Conservation (phyloP, 2,329 filamentous ascomycete species). For the Nemania sp. region DNA sequence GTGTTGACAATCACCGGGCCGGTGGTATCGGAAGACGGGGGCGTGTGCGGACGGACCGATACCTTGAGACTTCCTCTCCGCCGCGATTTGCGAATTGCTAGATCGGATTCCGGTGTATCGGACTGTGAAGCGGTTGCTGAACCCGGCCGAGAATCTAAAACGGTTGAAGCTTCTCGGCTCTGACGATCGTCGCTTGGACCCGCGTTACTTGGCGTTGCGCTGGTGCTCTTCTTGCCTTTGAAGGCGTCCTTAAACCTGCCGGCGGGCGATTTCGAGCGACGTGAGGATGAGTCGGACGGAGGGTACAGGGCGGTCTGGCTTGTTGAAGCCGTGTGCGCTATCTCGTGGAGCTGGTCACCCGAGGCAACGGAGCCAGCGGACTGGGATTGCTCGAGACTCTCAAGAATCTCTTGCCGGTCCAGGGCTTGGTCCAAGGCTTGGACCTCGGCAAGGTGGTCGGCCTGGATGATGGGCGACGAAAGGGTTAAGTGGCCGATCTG, state of each 20-base stretch:
- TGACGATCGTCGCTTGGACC: constrained; percentile 36
- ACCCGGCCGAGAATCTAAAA: constrained; percentile 25
- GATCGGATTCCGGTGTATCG: constrained; percentile 30
- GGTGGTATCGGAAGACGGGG: constrained; percentile 47
- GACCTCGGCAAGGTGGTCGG: constrained; percentile 52
- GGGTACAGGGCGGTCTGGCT: constrained; percentile 47
- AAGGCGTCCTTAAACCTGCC: constrained; percentile 75
- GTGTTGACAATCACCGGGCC: constrained; percentile 66
- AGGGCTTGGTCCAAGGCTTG: constrained; percentile 45
- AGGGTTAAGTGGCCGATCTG: constrained; percentile 70
- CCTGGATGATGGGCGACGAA: constrained; percentile 68
- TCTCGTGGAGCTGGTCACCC: constrained; percentile 41
- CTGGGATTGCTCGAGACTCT: constrained; percentile 42
- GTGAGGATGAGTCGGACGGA: constrained; percentile 48
- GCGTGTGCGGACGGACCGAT: constrained; percentile 48
- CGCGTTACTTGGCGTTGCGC: constrained; percentile 49
- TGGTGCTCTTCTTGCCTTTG: constrained; percentile 55
- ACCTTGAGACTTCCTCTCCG: constrained; percentile 33
- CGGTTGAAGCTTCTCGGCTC: constrained; percentile 28
- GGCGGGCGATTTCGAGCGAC: constrained; percentile 69
- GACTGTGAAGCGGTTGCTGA: constrained; percentile 29
- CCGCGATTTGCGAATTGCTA: constrained; percentile 26
- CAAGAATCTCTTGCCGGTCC: constrained; percentile 38
- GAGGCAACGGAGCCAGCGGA: constrained; percentile 41
- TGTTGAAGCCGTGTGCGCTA: constrained; percentile 35